Conservation (phyloP, 768 basidiomycete genomes). For the Amanita jacksonii region DNA sequence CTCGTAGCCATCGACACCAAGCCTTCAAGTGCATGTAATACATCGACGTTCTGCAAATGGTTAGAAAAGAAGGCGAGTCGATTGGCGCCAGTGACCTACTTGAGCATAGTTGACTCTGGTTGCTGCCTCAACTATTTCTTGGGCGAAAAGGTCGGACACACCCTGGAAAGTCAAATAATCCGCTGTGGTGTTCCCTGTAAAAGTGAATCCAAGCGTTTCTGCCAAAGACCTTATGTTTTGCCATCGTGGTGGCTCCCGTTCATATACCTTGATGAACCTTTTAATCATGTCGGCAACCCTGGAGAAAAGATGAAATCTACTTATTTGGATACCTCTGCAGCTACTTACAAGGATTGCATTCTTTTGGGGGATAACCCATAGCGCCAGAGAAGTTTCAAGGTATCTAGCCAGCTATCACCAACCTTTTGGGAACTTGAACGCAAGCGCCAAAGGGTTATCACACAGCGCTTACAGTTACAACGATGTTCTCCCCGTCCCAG, state of each 20-base stretch:
- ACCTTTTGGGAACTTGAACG: constrained; percentile 22
- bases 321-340: not conserved
- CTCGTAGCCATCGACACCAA: constrained; percentile 60
- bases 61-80: not conserved
- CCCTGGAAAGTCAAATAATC: constrained; percentile 49
- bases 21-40: constrained; percentile 74
- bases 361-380: constrained; percentile 62
- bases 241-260: constrained; percentile 47
- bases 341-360: constrained; percentile 48
- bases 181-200: constrained; percentile 39
- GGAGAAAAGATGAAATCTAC: not conserved
- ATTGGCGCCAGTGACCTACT: constrained; percentile 23
- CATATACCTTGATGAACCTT: constrained; percentile 48
- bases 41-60: constrained; percentile 42
- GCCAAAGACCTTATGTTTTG: constrained; percentile 50
- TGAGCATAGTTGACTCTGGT: constrained; percentile 83
- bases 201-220: constrained; percentile 38
- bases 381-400: constrained; percentile 63
- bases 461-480: constrained; percentile 40
- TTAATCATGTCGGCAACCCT: constrained; percentile 51
- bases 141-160: constrained; percentile 47
- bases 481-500: constrained; percentile 75
- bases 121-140: constrained; percentile 71
- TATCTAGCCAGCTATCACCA: constrained; percentile 60
- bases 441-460: not conserved